Conservation (phyloP, 139 green algal genomes). For the Spirogloea muscicola region DNA sequence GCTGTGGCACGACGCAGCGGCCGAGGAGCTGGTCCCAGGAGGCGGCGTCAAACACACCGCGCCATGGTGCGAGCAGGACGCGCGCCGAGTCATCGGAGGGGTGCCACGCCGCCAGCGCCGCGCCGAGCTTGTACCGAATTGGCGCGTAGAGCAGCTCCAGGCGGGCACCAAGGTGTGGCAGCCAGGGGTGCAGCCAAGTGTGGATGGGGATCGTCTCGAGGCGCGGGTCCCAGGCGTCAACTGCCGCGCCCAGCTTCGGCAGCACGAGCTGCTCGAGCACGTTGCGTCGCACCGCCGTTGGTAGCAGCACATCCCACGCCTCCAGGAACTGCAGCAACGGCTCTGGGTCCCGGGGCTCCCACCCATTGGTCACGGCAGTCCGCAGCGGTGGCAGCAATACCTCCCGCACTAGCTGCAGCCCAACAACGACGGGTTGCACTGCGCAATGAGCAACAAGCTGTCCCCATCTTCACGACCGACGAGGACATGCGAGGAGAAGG, state of each 20-base stretch:
- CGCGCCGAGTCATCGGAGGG: slow-evolving; percentile 71
- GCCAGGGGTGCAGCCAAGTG: slow-evolving; percentile 95
- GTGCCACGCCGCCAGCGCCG: slow-evolving; percentile 78
- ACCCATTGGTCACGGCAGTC: slow-evolving; percentile 62
- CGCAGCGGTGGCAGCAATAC: slow-evolving; percentile 77
- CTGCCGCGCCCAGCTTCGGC: slow-evolving; percentile 70
- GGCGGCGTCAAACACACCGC: slow-evolving; percentile 48
- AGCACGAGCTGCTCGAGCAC: slow-evolving; percentile 58
- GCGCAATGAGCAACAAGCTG: too few relatives aligned
- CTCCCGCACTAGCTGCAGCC: slow-evolving; percentile 64
- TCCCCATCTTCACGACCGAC: too few relatives aligned
- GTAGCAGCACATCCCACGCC: slow-evolving; percentile 67
- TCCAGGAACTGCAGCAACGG: slow-evolving; percentile 78
- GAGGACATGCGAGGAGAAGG: too few relatives aligned
- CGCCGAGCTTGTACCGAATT: slow-evolving; percentile 69
- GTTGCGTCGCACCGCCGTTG: slow-evolving; percentile 10
- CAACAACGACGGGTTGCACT: too few relatives aligned
- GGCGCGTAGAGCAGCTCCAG: slow-evolving; percentile 79
- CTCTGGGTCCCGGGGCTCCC: slow-evolving; percentile 79
- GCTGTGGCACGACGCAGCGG: slow-evolving; percentile 80
- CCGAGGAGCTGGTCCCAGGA: slow-evolving; percentile 80
- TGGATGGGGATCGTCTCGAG: slow-evolving; percentile 81
- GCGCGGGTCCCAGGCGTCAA: slow-evolving; percentile 83
- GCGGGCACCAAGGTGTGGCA: slow-evolving; percentile 68
- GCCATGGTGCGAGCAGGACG: slow-evolving; percentile 81